These are phyloP conservation scores for Starmera caribaea DNA, from an alignment of 805 yeast species.

Conservation along the genomic window DNA sequence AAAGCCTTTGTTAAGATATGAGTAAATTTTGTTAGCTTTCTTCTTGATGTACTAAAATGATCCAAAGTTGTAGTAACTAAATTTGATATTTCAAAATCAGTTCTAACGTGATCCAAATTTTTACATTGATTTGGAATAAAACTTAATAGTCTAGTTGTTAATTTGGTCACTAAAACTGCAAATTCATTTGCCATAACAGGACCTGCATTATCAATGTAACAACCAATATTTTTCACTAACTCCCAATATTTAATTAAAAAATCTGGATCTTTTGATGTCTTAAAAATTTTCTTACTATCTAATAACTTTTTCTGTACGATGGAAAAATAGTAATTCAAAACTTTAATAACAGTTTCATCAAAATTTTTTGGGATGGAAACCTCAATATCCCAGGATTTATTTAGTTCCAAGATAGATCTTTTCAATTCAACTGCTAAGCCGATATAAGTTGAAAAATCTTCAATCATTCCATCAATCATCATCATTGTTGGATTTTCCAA, in stretches of 20 bases:
- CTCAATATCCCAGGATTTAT: constrained; percentile 58
- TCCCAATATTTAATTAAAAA: constrained; percentile 78
- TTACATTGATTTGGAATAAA: constrained; percentile 66
- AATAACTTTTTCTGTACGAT: constrained; percentile 68
- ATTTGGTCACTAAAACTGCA: constrained; percentile 49
- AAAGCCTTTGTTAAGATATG: constrained; percentile 57
- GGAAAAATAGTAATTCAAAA: constrained; percentile 62
- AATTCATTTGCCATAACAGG: constrained; percentile 74
- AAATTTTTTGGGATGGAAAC: constrained; percentile 52
- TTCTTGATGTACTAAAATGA: constrained; percentile 63
- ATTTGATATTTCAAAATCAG: constrained; percentile 22
- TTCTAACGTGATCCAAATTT: constrained; percentile 42
- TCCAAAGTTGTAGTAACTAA: constrained; percentile 52
- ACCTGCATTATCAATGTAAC: constrained; percentile 72
- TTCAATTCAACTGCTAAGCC: constrained; percentile 68
- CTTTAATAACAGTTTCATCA: constrained; percentile 62
- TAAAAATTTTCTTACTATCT: constrained; percentile 62
- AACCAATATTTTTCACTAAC: constrained; percentile 67
- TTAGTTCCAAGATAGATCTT: constrained; percentile 51
- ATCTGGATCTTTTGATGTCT: constrained; percentile 88
- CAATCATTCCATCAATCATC: constrained; percentile 92
- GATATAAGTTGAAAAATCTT: constrained; percentile 71
- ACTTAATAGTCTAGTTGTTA: constrained; percentile 57
- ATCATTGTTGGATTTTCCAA: constrained; percentile 81
- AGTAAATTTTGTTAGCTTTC: constrained; percentile 75